Evolutionary conservation across 345 rosid species (phyloP), one percentile per base, ranked within the genome.

Genomic region (Gossypium australe): DNA sequence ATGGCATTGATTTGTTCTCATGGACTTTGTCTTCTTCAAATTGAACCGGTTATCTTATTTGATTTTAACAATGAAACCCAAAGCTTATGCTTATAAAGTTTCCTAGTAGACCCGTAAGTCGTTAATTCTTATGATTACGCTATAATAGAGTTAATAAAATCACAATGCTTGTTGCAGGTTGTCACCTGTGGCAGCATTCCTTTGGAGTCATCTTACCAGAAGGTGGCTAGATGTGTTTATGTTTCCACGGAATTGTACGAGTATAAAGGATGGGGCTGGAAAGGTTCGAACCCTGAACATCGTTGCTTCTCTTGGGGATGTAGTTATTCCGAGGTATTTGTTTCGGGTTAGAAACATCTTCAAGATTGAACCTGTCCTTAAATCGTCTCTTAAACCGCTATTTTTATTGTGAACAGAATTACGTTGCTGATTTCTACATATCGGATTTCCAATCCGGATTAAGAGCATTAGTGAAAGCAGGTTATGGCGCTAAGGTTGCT

Each of bases 101-200:
- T 64, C 14, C 3, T 64, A 9, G 8, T n/a, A 10, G 16, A 64
- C 68, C 13, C 16, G n/a, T 3, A 34, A 63, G 48, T 41, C 18
- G 1, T 43, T 9, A 41, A 41, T 41, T 41, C 69, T 64, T 64
- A 41, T 38, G 13, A 38, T 41, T 63, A 38, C 1, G 48, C 25
- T 38, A 17, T 1, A 34, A 34, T 63, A 38, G 48, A 38, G 3
- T 63, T 63, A 63, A 38, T 38, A 38, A 63, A 64, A 41, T 43
- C 20, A 9, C 49, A 64, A 41, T 13, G 38, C 51, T 43, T 75
- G 44, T 64, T 83, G 80, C 77, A 94, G 98, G 94, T 94, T 65
- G 97, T 92, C 68, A 94, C 98, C 47, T 94, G 98, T 82, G 98
- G 98, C 76, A 89, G 97, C 76, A 79, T 88, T 16, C 92, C 97